Percentiles rank a stretch among this genome's conserved stretches.
phyloP scores from a whole-genome alignment of 1,139 yeast species.

The Blastobotrys serpentis region DNA sequence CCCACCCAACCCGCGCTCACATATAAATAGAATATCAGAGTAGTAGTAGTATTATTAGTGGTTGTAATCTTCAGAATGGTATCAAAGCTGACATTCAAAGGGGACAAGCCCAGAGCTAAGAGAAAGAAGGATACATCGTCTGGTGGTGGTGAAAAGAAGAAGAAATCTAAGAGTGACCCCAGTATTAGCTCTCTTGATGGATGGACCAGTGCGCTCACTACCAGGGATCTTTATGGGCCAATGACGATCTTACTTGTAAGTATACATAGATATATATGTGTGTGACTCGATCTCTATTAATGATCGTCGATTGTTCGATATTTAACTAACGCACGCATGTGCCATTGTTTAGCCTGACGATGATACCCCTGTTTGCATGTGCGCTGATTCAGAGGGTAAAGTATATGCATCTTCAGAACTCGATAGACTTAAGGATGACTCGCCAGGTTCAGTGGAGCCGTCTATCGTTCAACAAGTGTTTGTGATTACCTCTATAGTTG shows the following conservation, averaged over 20 bases:
- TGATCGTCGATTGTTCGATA: too few relatives aligned
- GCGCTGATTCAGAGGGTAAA: constrained; percentile 28
- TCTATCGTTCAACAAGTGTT: constrained; percentile 42
- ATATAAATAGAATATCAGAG: too few relatives aligned
- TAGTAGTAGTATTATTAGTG: too few relatives aligned
- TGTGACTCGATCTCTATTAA: not conserved
- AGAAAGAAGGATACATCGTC: constrained; percentile 25
- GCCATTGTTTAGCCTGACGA: constrained; percentile 22
- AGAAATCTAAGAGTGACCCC: constrained; percentile 19
- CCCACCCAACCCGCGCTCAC: too few relatives aligned
- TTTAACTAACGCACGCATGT: too few relatives aligned
- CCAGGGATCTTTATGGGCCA: constrained; percentile 43
- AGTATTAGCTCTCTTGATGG: constrained; percentile 28
- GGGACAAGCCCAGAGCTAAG: constrained; percentile 37
- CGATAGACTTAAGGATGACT: constrained; percentile 24
- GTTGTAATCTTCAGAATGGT: too few relatives aligned
- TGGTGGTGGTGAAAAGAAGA: constrained; percentile 19
- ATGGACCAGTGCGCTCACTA: constrained; percentile 41
- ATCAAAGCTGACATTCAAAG: constrained; percentile 45
- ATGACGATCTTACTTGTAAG: constrained; percentile 29
- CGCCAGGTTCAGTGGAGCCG: constrained; percentile 39
- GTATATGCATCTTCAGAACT: constrained; percentile 29
- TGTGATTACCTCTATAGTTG: constrained; percentile 34
- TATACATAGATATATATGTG: not conserved
- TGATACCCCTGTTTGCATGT: constrained; percentile 25